phyloP scores from a whole-genome alignment of 2,329 filamentous ascomycete genomes.

The Alternaria arborescens region DNA sequence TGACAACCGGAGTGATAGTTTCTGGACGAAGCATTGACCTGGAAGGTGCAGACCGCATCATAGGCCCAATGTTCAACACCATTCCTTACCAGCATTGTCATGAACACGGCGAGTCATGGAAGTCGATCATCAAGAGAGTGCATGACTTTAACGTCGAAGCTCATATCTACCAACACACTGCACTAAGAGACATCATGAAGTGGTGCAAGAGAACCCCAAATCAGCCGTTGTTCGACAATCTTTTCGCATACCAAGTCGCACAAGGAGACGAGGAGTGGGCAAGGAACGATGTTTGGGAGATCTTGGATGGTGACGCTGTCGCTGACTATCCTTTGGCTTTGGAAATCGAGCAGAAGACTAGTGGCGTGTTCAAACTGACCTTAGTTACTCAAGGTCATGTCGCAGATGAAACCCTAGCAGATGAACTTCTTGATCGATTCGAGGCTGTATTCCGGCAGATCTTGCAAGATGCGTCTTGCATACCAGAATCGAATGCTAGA shows the following conservation, averaged over 20 bases:
- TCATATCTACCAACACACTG: slow-evolving; percentile 78
- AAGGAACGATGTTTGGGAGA: slow-evolving; percentile 62
- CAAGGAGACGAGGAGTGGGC: slow-evolving; percentile 30
- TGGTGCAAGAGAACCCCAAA: slow-evolving; percentile 69
- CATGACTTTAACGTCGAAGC: slow-evolving; percentile 75
- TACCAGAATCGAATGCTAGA: slow-evolving; percentile 18
- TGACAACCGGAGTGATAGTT: slow-evolving; percentile 76
- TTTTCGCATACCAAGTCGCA: slow-evolving; percentile 80
- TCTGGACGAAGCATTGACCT: slow-evolving; percentile 80
- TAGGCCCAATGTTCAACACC: slow-evolving; percentile 91
- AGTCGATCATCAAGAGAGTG: slow-evolving; percentile 67
- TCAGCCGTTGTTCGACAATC: slow-evolving; percentile 72
- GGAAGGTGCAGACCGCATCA: slow-evolving; percentile 69
- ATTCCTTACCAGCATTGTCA: slow-evolving; percentile 72
- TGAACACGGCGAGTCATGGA: slow-evolving; percentile 62
- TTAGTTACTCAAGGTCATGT: slow-evolving; percentile 66
- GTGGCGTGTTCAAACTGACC: slow-evolving; percentile 62
- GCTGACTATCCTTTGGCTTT: slow-evolving; percentile 81
- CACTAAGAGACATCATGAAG: slow-evolving; percentile 81
- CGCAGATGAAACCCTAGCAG: slow-evolving; percentile 47
- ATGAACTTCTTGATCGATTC: slow-evolving; percentile 56
- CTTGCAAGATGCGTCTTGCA: slow-evolving; percentile 42
- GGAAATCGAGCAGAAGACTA: slow-evolving; percentile 68
- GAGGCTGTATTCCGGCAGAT: slow-evolving; percentile 51
- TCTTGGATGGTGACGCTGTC: slow-evolving; percentile 50